Evolutionary conservation across 2,329 filamentous ascomycete species (phyloP).

Genomic region (Diplodia scrobiculata): DNA sequence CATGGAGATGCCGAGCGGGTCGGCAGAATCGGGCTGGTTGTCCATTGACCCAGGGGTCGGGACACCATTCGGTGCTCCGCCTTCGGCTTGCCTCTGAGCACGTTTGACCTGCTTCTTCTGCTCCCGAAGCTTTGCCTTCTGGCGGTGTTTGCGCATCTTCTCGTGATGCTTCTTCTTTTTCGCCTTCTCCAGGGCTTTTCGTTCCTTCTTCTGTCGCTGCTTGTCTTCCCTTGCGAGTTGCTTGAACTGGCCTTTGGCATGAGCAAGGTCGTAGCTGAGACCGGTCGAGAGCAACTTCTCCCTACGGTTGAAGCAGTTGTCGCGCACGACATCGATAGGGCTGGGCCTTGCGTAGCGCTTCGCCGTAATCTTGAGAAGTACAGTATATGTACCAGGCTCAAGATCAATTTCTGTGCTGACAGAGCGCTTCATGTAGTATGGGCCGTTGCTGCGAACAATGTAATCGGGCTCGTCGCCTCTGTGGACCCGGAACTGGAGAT

Average conservation of each 20-base stretch:
- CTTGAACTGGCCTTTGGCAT: slow-evolving; percentile 61
- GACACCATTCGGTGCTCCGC: slow-evolving; percentile 29
- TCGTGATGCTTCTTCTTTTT: slow-evolving; percentile 45
- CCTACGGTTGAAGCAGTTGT: slow-evolving; percentile 62
- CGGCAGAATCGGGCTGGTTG: not conserved
- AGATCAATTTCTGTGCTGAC: slow-evolving; percentile 76
- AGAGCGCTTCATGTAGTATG: slow-evolving; percentile 66
- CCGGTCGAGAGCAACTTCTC: slow-evolving; percentile 63
- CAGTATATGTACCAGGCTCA: slow-evolving; percentile 70
- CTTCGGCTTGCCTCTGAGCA: slow-evolving; percentile 27
- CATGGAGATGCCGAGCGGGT: slow-evolving; percentile 26
- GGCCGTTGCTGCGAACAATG: slow-evolving; percentile 58
- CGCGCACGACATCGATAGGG: slow-evolving; percentile 68
- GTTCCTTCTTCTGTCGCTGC: slow-evolving; percentile 45
- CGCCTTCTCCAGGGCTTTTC: slow-evolving; percentile 42
- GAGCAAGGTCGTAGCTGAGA: slow-evolving; percentile 68
- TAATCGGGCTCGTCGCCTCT: slow-evolving; percentile 58
- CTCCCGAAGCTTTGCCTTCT: slow-evolving; percentile 44
- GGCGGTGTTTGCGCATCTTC: slow-evolving; percentile 41
- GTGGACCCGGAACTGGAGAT: slow-evolving; percentile 61
- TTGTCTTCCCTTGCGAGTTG: slow-evolving; percentile 53
- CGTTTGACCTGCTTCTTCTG: slow-evolving; percentile 44
- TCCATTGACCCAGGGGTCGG: slow-evolving; percentile 29
- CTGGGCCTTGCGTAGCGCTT: slow-evolving; percentile 47
- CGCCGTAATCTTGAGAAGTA: slow-evolving; percentile 73